Evolutionary conservation across 371 early-diverging fungal species (phyloP).

Genomic region (Syncephalastrum contaminatum): DNA sequence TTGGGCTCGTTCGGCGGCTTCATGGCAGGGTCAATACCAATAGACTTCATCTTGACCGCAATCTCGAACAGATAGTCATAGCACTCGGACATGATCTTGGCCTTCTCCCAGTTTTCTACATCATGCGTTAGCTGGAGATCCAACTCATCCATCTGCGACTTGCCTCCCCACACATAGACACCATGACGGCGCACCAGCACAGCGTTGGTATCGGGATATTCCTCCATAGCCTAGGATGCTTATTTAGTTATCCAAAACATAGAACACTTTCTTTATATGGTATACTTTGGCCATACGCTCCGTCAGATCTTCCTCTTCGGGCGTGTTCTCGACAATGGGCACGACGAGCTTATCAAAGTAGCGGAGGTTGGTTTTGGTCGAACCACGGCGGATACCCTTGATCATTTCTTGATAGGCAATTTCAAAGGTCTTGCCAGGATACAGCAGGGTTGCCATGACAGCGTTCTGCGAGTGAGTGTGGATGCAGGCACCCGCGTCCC

Average conservation of each 20-base stretch:
- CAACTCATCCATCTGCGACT: background rate
- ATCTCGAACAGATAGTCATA: constrained; percentile 98
- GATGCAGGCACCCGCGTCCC: constrained; percentile 94
- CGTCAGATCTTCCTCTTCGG: constrained; percentile 91
- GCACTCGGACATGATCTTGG: constrained; percentile 97
- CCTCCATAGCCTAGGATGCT: constrained; percentile 67
- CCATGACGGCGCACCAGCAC: constrained; percentile 92
- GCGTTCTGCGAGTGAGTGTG: constrained; percentile 97
- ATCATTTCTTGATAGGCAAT: constrained; percentile 98
- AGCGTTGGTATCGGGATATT: constrained; percentile 93
- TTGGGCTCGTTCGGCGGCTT: constrained; percentile 41
- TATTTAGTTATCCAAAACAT: constrained; percentile 11
- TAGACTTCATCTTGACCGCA: constrained; percentile 87
- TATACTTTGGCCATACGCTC: constrained; percentile 84
- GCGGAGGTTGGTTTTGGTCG: constrained; percentile 54
- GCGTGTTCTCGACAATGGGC: constrained; percentile 96
- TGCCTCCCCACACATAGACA: constrained; percentile 92
- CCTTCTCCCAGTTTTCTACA: constrained; percentile 92
- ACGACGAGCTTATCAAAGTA: constrained; percentile 89
- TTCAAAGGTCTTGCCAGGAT: constrained; percentile 64
- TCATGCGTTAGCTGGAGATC: background rate
- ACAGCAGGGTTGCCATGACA: constrained; percentile 89
- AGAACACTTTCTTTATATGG: background rate
- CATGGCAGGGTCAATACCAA: constrained; percentile 74
- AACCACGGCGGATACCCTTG: constrained; percentile 92